Percentiles rank a stretch among this genome's conserved stretches.
phyloP scores from a whole-genome alignment of 1,284 basidiomycete species.

The Ceratorhiza oryzae-sativae region DNA sequence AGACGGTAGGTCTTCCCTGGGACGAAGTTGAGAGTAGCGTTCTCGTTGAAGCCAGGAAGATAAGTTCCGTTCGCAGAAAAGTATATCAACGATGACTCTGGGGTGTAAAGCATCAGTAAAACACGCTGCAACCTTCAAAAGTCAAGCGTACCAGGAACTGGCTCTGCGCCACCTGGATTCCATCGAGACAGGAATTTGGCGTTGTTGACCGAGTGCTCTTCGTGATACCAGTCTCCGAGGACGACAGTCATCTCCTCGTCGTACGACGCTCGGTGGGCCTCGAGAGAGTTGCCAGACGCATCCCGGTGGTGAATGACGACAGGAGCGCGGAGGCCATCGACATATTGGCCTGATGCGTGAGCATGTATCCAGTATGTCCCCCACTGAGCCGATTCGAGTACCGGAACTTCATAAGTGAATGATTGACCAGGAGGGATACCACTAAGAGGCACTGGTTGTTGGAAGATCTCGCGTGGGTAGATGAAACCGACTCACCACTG shows the following conservation, averaged over 20 bases:
- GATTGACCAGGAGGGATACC: slow-evolving; percentile 80
- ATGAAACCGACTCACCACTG: slow-evolving; percentile 68
- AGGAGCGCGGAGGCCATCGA: slow-evolving; percentile 83
- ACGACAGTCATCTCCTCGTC: slow-evolving; percentile 92
- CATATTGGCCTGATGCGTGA: slow-evolving; percentile 76
- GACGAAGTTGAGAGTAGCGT: slow-evolving; percentile 82
- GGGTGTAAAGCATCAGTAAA: slow-evolving; percentile 27
- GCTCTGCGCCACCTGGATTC: slow-evolving; percentile 87
- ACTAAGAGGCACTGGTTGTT: slow-evolving; percentile 52
- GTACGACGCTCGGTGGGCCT: slow-evolving; percentile 57
- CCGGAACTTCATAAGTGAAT: slow-evolving; percentile 83
- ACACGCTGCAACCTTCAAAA: not conserved
- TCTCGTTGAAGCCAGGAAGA: slow-evolving; percentile 67
- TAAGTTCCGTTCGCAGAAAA: slow-evolving; percentile 78
- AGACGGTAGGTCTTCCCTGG: slow-evolving; percentile 79
- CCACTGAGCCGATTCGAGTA: slow-evolving; percentile 72
- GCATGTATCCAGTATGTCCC: slow-evolving; percentile 91
- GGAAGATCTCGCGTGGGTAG: not conserved
- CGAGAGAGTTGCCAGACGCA: slow-evolving; percentile 19
- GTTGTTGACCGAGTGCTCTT: slow-evolving; percentile 70
- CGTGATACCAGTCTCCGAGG: slow-evolving; percentile 86
- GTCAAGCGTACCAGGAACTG: slow-evolving; percentile 69
- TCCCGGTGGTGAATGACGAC: slow-evolving; percentile 71
- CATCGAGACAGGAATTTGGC: slow-evolving; percentile 66
- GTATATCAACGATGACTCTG: slow-evolving; percentile 85